These are phyloP conservation scores for Aphanomyces astaci DNA, from an alignment of 352 stramenopile species.

Conservation along the genomic window DNA sequence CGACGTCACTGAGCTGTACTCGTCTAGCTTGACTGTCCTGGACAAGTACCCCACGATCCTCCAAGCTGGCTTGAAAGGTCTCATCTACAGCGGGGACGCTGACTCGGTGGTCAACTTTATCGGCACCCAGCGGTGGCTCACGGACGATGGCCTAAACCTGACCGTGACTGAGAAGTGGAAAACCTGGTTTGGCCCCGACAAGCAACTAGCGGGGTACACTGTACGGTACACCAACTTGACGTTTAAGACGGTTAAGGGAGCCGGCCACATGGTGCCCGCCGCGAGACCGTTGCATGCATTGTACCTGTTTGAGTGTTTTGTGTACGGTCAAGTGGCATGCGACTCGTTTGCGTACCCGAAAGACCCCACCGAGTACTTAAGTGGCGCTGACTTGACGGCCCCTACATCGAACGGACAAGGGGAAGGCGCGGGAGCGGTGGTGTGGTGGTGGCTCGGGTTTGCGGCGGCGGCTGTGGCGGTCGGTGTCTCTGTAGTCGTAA, in stretches of 20 bases:
- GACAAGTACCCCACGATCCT: constrained; percentile 58
- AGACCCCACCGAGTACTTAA: constrained; percentile 33
- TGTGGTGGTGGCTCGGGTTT: not conserved
- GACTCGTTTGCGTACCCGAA: constrained; percentile 42
- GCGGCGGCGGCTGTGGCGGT: not conserved
- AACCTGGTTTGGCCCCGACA: constrained; percentile 45
- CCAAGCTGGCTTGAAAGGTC: constrained; percentile 30
- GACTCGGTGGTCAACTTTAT: constrained; percentile 73
- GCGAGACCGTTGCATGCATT: constrained; percentile 5
- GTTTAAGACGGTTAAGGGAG: constrained; percentile 88
- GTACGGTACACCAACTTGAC: constrained; percentile 72
- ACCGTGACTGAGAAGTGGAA: constrained; percentile 36
- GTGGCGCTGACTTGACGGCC: not conserved
- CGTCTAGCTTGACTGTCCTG: constrained; percentile 41
- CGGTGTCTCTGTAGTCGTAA: not conserved
- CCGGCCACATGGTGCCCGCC: constrained; percentile 82
- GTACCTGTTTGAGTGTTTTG: constrained; percentile 24
- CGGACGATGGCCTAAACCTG: constrained; percentile 41
- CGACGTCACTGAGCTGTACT: constrained; percentile 41
- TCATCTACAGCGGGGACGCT: constrained; percentile 64
- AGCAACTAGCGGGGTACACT: constrained; percentile 76
- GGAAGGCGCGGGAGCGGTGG: not conserved
- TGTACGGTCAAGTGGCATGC: constrained; percentile 30
- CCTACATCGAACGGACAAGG: not conserved
- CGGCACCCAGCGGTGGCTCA: constrained; percentile 55